Conservation (phyloP, 495 filamentous ascomycete genomes). For the Penicillium fimorum region DNA sequence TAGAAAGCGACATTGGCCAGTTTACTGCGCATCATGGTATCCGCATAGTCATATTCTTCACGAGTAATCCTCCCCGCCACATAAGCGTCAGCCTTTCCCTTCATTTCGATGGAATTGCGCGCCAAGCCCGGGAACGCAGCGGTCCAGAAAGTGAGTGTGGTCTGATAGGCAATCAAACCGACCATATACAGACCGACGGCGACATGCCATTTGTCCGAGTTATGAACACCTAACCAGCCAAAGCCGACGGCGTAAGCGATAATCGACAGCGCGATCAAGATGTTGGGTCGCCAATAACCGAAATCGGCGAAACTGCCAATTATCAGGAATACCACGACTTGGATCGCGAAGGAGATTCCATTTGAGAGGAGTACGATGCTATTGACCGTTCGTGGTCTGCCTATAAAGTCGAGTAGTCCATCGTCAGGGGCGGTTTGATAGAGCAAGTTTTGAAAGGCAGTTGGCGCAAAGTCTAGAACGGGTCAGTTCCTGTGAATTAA, state of each 20-base stretch:
- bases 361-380: conserved; percentile 61
- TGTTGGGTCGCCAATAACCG: conserved; percentile 60
- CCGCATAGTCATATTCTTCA: conserved; percentile 59
- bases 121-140: conserved; percentile 63
- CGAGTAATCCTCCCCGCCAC: conserved; percentile 51
- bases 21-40: conserved; percentile 60
- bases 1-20: conserved; percentile 62
- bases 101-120: conserved; percentile 54
- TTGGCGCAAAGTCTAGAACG: conserved; percentile 57
- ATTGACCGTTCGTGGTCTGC: conserved; percentile 52
- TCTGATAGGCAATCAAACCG: conserved; percentile 64
- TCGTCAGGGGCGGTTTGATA: conserved; percentile 54
- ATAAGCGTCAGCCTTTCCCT: conserved; percentile 53
- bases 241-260: conserved; percentile 61
- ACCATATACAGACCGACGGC: conserved; percentile 61
- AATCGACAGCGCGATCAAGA: conserved; percentile 57
- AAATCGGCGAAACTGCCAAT: conserved; percentile 60
- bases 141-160: conserved; percentile 66
- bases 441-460: conserved; percentile 63
- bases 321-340: conserved; percentile 57
- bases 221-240: conserved; percentile 62
- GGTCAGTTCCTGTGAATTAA: neutral
- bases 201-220: conserved; percentile 52
- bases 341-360: conserved; percentile 63
- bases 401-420: conserved; percentile 50